Conservation (phyloP, 2,329 filamentous ascomycete species). For the Microsporum canis region DNA sequence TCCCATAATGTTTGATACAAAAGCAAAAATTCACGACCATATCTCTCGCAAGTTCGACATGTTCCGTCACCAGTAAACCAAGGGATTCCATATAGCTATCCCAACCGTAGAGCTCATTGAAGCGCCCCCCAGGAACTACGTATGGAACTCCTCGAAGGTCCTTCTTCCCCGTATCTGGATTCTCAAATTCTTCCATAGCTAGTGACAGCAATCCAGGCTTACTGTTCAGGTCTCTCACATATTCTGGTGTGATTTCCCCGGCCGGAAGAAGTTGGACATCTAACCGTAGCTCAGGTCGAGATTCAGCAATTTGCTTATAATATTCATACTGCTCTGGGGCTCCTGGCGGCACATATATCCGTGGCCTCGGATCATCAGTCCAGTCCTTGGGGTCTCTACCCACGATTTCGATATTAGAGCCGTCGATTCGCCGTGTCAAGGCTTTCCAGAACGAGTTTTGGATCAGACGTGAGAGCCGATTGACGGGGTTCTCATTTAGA, state of each 20-base stretch:
- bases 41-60: conserved; percentile 74
- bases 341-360: conserved; percentile 79
- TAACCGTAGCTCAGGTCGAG: conserved; percentile 70
- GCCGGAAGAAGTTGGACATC: conserved; percentile 69
- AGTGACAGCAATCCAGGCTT: conserved; percentile 84
- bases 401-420: conserved; percentile 64
- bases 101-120: conserved; percentile 98
- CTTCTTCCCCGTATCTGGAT: conserved; percentile 57
- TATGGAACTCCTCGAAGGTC: conserved; percentile 75
- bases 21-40: conserved; percentile 98
- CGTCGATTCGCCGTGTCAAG: conserved; percentile 80
- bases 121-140: conserved; percentile 91
- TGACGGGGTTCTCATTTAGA: conserved; percentile 89
- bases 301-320: conserved; percentile 67
- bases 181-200: conserved; percentile 65
- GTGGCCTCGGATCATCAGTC: conserved; percentile 76
- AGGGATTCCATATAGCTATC: conserved; percentile 98
- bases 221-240: conserved; percentile 70
- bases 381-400: conserved; percentile 90
- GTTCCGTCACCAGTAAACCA: conserved; percentile 74
- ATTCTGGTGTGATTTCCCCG: conserved; percentile 61
- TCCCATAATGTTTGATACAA: conserved; percentile 95
- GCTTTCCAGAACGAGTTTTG: conserved; percentile 87
- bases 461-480: conserved; percentile 74
- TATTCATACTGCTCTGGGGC: conserved; percentile 83